phyloP scores from a whole-genome alignment of 805 yeast genomes.

The Saccharomycopsis sp. region DNA sequence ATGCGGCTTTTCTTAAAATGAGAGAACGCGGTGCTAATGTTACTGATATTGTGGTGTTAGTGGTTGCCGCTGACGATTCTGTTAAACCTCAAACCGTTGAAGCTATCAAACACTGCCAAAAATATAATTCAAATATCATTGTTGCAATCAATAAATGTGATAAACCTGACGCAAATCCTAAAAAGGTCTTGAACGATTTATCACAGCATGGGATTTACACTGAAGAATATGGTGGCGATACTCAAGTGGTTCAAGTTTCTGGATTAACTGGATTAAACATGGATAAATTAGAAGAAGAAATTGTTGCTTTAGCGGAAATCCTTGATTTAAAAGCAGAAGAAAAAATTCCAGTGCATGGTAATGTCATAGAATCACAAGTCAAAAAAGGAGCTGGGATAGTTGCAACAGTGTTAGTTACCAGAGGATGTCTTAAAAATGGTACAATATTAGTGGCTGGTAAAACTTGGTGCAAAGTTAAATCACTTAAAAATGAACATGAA shows the following conservation, averaged over 20 bases:
- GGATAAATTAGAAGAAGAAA: conserved; percentile 84
- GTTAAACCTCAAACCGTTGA: conserved; percentile 97
- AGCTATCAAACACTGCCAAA: conserved; percentile 87
- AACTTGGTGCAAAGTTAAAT: conserved; percentile 77
- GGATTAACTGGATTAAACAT: conserved; percentile 88
- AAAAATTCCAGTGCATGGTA: conserved; percentile 61
- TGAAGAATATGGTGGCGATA: conserved; percentile 93
- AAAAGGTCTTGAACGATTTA: conserved; percentile 70
- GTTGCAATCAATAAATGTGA: conserved; percentile 94
- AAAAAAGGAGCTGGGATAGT: conserved; percentile 77
- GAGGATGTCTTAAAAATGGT: conserved; percentile 72
- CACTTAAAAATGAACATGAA: conserved; percentile 70
- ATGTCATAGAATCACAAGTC: conserved; percentile 80
- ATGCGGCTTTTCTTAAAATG: conserved; percentile 94
- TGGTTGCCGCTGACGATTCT: conserved; percentile 95
- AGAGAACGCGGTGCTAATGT: conserved; percentile 93
- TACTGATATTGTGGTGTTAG: conserved; percentile 87
- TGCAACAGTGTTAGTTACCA: conserved; percentile 76
- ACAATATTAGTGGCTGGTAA: conserved; percentile 76
- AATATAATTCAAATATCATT: conserved; percentile 72
- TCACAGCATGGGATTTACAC: conserved; percentile 72
- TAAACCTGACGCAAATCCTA: conserved; percentile 66
- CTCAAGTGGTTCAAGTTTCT: conserved; percentile 80
- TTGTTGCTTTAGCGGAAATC: conserved; percentile 77
- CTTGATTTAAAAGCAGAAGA: conserved; percentile 64